Evolutionary conservation across 352 stramenopile species (phyloP), one percentile per base, ranked within the genome.

Genomic region (Achlya hypogyna): DNA sequence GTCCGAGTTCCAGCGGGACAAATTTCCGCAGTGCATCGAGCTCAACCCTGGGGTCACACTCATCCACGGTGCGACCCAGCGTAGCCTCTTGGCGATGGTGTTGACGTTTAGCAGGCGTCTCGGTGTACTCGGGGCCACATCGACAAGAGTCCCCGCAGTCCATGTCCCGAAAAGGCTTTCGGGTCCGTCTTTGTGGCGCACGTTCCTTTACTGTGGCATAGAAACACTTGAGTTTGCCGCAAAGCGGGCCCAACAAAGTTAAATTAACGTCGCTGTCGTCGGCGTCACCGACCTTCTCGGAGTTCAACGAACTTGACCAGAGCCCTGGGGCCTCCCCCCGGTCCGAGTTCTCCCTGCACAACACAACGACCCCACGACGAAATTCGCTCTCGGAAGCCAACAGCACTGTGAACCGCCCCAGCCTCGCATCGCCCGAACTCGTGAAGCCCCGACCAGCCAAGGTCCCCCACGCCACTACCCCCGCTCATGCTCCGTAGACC

Each of bases 91-190:
- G 42, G n/a, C n/a, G n/a, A n/a, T n/a, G n/a, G 2, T 45, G 14
- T 56, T 56, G 8, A 56, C 14, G 20, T 3, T 56, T n/a, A 12
- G 31, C 8, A 56, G 49, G 49, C 10, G 49, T 35, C 2, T 31
- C 59, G 23, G 38, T 35, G 28, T 66, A 45, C 31, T 10, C 43
- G 18, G 59, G 59, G n/a, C 59, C 59, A 20, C 42, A 56, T 1
- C 35, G 59, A 45, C 32, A 54, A 23, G 38, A 66, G 32, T 54
- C 35, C 18, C 35, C 23, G 0, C 12, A 25, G 2, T 22, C 59
- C 59, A 66, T 66, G 59, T 66, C 59, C 27, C 42, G 59, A 51
- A 29, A 54, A 28, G 59, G 47, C 28, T 66, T 66, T 43, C 43
- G 38, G 59, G 59, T 66, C 9, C 35, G 32, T 8, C 12, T 16